Evolutionary conservation across 306 rosid species (phyloP), one percentile per base, ranked within the genome.

Genomic region (Leucaena leucocephala): DNA sequence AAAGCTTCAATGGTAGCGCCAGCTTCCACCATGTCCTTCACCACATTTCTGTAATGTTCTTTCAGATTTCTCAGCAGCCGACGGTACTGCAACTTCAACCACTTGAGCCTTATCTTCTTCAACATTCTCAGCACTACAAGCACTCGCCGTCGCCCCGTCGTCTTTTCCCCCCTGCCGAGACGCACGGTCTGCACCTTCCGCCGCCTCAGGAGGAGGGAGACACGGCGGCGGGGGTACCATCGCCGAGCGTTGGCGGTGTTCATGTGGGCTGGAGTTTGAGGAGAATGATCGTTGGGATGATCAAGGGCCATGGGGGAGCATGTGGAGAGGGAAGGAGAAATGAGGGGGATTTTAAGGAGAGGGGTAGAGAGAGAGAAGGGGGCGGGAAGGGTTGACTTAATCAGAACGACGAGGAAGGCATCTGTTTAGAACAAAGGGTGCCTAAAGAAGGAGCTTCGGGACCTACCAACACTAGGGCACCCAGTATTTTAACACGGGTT

Each of bases 11-110:
- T 36, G 78, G 68, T 79, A 3, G 86, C 82, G 0, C 88, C 66
- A 4, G 86, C 89, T 42, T 69, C 88, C 52, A 46, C 39, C 15
- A 88, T n/a, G 15, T 88, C 91, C 69, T 82, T 88, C 13, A 84
- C 63, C 67, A 76, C 3, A 8, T 76, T 78, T 61, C 13, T 58
- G 44, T 85, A 87, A 21, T 74, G 75, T 55, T 83, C 74, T 16
- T 78, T 83, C 9, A 85, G 48, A 77, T 75, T 87, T 75, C 55
- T 87, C 78, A 87, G 17, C 73, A 84, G 67, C 72, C 85, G 27
- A 10, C 16, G 19, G 72, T 82, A 87, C 38, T 77, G 80, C 44
- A 85, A 43, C 70, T 82, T 89, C n/a, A 87, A 62, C 89, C 91
- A 87, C 75, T 61, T 75, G 6, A 87, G 16, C 69, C 65, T 71